phyloP scores from a whole-genome alignment of 208 protist genomes.

The Crithidia expoeki region DNA sequence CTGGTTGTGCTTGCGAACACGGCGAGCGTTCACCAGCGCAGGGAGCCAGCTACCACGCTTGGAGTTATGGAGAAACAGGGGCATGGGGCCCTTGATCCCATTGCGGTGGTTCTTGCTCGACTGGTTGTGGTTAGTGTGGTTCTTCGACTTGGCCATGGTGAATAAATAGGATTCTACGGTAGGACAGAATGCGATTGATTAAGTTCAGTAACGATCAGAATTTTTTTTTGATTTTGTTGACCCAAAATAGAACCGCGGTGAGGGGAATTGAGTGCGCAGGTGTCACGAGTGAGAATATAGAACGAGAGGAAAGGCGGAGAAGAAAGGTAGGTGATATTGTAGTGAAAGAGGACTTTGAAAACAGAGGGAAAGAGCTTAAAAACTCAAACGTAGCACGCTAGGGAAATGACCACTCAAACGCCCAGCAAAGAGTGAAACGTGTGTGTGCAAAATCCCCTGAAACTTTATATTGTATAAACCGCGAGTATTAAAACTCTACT shows the following conservation, averaged over 20 bases:
- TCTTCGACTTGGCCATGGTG: conserved; percentile 94
- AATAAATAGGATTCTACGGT: conserved; percentile 10
- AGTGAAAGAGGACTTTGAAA: too few species aligned
- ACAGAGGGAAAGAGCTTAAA: too few species aligned
- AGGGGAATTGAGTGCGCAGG: too few species aligned
- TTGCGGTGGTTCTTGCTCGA: conserved; percentile 93
- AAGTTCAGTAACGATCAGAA: not conserved
- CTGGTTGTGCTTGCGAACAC: conserved; percentile 90
- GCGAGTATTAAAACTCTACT: too few species aligned
- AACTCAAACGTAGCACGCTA: too few species aligned
- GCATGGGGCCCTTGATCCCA: conserved; percentile 86
- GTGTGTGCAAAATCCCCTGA: too few species aligned
- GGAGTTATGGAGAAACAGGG: conserved; percentile 78
- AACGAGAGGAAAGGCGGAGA: not conserved
- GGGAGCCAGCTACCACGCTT: conserved; percentile 83
- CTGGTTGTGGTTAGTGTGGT: conserved; percentile 95
- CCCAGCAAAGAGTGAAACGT: too few species aligned
- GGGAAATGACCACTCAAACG: too few species aligned
- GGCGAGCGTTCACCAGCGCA: conserved; percentile 79
- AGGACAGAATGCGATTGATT: not conserved
- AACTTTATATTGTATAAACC: too few species aligned
- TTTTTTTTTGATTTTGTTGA: not conserved
- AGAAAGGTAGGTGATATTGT: conserved; percentile 15
- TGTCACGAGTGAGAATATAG: not conserved
- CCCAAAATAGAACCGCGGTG: too few species aligned